Base-by-base conservation (phyloP, 805 yeast genomes). In the Wickerhamiella kurtzmanii region DNA sequence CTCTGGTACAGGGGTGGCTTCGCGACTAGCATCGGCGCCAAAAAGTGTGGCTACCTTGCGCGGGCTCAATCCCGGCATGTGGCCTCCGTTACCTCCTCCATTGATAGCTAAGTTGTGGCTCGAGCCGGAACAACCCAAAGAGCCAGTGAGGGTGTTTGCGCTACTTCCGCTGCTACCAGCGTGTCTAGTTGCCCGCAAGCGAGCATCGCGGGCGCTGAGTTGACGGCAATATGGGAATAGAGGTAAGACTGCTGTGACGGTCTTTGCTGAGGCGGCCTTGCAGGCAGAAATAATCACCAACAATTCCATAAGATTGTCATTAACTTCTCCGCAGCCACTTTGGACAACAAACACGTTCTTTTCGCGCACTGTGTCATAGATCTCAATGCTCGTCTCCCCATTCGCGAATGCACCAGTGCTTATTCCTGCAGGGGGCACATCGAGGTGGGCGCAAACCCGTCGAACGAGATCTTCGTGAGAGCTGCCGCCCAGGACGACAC, bases 191-290 rank as follows among this genome's bases (percentile, higher is more conserved):
- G 44, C 22, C 20, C 25, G 22, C 18, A 21, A 25, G 11, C 32
- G 21, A 2, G 83, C 77, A 59, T 82, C 82, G 28, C 95, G 95
- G 35, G 85, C 77, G 64, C 89, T 97, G 3, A 96, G 94, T 64
- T 92, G 99, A 59, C 99, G 74, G 2, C 95, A 83, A 62, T 92
- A 92, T 22, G 97, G 96, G 64, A 92, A 92, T 50, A 87, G 71
- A 2, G 99, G 98, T 63, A 84, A 70, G 25, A 87, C 95, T 0
- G 89, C 95, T 2, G 95, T 85, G 40, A 87, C 94, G 48, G 89
- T 72, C 48, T 76, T 76, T 13, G 96, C 95, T 49, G 89, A 79
- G 2, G 96, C 94, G 43, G 85, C 80, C 58, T 88, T 88, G 65
- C 95, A 85, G 2, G 96, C 96, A n/a, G 88, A 79, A 22, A 87